These are phyloP conservation scores for Taphrina flavorubra DNA, from an alignment of 1,139 yeast species.

Conservation along the genomic window DNA sequence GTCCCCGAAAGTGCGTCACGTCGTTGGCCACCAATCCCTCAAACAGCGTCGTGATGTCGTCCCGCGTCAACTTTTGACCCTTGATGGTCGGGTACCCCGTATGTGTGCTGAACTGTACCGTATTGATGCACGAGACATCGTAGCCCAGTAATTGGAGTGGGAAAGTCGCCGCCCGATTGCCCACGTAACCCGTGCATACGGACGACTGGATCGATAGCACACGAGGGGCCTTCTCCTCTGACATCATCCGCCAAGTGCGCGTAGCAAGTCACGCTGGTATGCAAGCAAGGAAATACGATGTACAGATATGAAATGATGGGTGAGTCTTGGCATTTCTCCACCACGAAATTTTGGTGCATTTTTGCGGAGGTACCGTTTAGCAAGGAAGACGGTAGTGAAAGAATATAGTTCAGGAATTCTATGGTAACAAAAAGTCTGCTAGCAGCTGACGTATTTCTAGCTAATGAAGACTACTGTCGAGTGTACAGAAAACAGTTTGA, in stretches of 20 bases:
- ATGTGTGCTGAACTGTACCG: conserved; percentile 81
- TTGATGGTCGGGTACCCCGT: conserved; percentile 66
- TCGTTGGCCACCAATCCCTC: conserved; percentile 58
- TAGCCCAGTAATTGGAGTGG: conserved; percentile 79
- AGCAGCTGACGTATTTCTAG: too few species aligned
- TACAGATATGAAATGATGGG: background rate
- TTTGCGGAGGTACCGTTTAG: background rate
- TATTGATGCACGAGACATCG: conserved; percentile 82
- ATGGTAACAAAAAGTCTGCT: too few species aligned
- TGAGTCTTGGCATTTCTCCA: conserved; percentile 5
- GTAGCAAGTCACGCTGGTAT: too few species aligned
- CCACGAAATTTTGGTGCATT: background rate
- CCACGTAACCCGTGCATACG: conserved; percentile 67
- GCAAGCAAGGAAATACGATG: too few species aligned
- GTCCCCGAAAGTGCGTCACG: conserved; percentile 59
- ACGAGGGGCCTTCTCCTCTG: conserved; percentile 15
- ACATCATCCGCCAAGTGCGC: background rate
- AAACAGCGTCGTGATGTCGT: conserved; percentile 56
- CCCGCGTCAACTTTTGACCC: conserved; percentile 57
- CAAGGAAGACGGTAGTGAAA: too few species aligned
- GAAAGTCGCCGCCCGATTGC: conserved; percentile 78
- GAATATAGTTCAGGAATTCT: too few species aligned
- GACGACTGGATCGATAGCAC: conserved; percentile 40
- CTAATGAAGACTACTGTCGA: too few species aligned
- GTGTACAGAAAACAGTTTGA: too few species aligned